Percentiles rank a stretch among this genome's conserved stretches.
Evolutionary conservation across 306 rosid species (phyloP).

Genomic region (Dicorynia guianensis): DNA sequence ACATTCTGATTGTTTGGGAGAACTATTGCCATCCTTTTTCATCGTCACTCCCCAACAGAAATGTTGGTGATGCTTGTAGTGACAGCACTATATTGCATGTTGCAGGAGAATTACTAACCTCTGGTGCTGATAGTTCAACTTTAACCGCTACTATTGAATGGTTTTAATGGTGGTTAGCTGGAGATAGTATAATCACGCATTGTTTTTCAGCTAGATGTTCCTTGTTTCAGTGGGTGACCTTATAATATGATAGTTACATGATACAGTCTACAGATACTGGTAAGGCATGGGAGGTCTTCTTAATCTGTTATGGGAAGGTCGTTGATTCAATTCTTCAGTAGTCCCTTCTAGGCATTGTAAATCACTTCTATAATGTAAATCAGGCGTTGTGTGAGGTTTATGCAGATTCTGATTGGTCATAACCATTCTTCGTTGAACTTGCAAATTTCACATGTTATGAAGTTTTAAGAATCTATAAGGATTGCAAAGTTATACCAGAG

Average conservation of each 20-base stretch:
- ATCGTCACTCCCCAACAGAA: not conserved
- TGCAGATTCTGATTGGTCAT: constrained; percentile 17
- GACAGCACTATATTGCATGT: constrained; percentile 12
- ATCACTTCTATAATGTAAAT: constrained; percentile 10
- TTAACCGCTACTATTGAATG: constrained; percentile 22
- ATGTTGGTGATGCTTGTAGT: constrained; percentile 16
- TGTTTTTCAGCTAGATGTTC: constrained; percentile 6
- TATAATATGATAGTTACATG: constrained; percentile 76
- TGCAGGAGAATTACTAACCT: constrained; percentile 89
- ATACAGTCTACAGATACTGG: constrained; percentile 67
- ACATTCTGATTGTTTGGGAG: not conserved
- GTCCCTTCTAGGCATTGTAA: constrained; percentile 10
- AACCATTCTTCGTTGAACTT: constrained; percentile 4
- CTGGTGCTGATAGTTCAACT: constrained; percentile 85
- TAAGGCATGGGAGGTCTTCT: constrained; percentile 87
- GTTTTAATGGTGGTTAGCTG: constrained; percentile 17
- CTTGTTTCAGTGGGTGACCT: constrained; percentile 73
- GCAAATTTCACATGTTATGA: constrained; percentile 2
- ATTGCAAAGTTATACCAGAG: no score
- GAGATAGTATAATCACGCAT: constrained; percentile 5
- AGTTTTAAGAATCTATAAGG: not conserved
- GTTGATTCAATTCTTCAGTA: constrained; percentile 15
- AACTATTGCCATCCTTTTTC: constrained; percentile 7
- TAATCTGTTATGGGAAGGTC: constrained; percentile 72
- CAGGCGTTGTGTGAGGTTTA: not conserved